Evolutionary conservation across 257 asterid species (phyloP), one percentile per base, ranked within the genome.

Genomic region (Solanum pimpinellifolium): DNA sequence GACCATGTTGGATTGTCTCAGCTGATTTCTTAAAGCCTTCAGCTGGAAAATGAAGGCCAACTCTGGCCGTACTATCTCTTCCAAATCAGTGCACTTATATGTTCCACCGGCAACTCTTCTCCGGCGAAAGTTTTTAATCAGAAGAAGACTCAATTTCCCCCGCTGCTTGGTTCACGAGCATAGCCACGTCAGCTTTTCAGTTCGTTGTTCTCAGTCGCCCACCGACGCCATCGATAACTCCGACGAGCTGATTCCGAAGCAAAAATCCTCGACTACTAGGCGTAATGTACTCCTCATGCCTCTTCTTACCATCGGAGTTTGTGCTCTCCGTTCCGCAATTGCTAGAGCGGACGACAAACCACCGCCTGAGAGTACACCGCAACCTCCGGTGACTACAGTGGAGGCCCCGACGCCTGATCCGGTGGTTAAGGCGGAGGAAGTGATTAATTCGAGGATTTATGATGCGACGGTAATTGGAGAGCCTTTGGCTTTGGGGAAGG

Each of bases 401-500:
- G 88, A 69, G 59, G 44, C 84, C n/a, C 84, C 88, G 81, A 47
- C 59, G 37, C 33, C 89, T 11, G 29, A 31, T 80, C 11, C 90
- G 2, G 47, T 27, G 39, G 89, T 74, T 41, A 87, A 87, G 89
- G 90, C 46, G 90, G 92, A 91, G 78, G 96, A 93, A 89, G 95
- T 86, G 86, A 90, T 94, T 16, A 93, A 83, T 89, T 94, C 95
- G 66, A 94, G 98, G 94, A 92, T 96, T 78, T 94, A 96, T 68
- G 98, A 96, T 39, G 95, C 98, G 73, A 91, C 96, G 72, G 98
- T 88, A 82, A 93, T 93, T 1, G 95, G 96, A 69, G 96, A 93
- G 90, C 96, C 95, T 77, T 59, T 90, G 93, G 96, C 95, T 65
- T 56, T 93, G 91, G 94, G 94, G 87, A 93, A 92, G 88, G 96